Percentiles rank a stretch among this genome's conserved stretches.
These are phyloP conservation scores for Scedosporium dehoogii DNA, from an alignment of 2,329 filamentous ascomycete species.

Conservation along the genomic window DNA sequence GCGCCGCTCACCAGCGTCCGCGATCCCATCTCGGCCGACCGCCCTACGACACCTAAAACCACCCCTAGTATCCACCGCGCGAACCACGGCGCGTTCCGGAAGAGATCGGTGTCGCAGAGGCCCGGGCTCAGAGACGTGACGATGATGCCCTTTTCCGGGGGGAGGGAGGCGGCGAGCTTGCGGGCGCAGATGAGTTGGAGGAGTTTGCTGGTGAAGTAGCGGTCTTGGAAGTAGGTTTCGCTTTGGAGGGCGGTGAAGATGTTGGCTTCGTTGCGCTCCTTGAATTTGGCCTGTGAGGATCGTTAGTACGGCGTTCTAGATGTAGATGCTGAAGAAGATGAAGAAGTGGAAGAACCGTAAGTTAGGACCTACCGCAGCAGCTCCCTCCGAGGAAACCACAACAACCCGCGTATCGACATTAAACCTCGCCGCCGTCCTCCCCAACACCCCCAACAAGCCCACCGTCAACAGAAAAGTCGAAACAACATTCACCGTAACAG, in stretches of 20 bases:
- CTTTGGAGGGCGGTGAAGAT: conserved; percentile 20
- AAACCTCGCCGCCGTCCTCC: conserved; percentile 20
- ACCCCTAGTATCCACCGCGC: conserved; percentile 11
- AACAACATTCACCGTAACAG: conserved; percentile 43
- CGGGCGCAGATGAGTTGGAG: conserved; percentile 18
- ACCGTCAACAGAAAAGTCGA: conserved; percentile 38
- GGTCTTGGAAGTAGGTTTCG: conserved; percentile 9
- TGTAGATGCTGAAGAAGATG: neutral
- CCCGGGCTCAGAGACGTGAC: conserved; percentile 44
- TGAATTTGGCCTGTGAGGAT: conserved; percentile 15
- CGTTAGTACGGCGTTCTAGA: neutral
- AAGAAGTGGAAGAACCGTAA: neutral
- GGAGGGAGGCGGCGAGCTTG: conserved; percentile 11
- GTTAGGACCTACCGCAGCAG: neutral
- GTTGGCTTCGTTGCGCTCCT: conserved; percentile 16
- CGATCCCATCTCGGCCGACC: conserved; percentile 35
- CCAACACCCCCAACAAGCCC: conserved; percentile 40
- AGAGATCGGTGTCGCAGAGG: conserved; percentile 37
- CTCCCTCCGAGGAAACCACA: neutral
- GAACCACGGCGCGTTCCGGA: conserved; percentile 20
- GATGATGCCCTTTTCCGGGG: conserved; percentile 23
- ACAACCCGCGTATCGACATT: neutral
- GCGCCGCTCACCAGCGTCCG: conserved; percentile 31
- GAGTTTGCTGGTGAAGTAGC: conserved; percentile 22
- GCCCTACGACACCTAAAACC: conserved; percentile 25